Conservation (phyloP, 306 rosid genomes). For the Prosopis cineraria region DNA sequence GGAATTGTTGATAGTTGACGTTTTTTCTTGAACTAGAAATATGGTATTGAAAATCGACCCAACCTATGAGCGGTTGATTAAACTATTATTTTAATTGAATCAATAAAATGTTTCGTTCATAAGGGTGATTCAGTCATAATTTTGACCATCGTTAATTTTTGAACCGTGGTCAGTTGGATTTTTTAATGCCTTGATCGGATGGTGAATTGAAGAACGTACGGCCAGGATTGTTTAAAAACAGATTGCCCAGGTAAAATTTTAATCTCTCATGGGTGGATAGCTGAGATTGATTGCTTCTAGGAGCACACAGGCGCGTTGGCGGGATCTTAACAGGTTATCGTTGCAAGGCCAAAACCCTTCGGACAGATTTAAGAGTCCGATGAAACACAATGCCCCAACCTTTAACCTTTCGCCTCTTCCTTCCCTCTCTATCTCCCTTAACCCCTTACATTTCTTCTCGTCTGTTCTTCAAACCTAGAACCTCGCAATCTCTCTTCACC, state of each 20-base stretch:
- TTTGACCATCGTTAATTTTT: no score
- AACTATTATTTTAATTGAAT: no score
- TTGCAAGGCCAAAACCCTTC: slow-evolving; percentile 38
- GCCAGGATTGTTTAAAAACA: no score
- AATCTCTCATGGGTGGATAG: background rate
- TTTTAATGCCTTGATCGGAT: no score
- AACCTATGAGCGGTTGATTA: no score
- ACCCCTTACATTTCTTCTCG: slow-evolving; percentile 30
- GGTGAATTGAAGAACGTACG: no score
- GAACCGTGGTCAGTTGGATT: no score
- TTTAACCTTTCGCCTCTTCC: slow-evolving; percentile 49
- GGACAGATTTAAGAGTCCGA: background rate
- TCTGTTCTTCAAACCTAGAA: slow-evolving; percentile 17
- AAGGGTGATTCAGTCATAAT: no score
- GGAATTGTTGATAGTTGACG: no score
- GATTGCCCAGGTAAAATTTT: background rate
- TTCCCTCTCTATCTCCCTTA: slow-evolving; percentile 12
- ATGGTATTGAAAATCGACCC: no score
- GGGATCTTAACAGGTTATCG: background rate
- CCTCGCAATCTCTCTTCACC: slow-evolving; percentile 40
- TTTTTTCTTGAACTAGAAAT: no score
- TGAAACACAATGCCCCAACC: slow-evolving; percentile 35
- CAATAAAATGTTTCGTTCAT: no score
- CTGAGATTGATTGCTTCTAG: background rate
- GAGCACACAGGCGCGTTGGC: background rate